Evolutionary conservation across 2,329 filamentous ascomycete species (phyloP).

Genomic region (Botrytis tulipae): DNA sequence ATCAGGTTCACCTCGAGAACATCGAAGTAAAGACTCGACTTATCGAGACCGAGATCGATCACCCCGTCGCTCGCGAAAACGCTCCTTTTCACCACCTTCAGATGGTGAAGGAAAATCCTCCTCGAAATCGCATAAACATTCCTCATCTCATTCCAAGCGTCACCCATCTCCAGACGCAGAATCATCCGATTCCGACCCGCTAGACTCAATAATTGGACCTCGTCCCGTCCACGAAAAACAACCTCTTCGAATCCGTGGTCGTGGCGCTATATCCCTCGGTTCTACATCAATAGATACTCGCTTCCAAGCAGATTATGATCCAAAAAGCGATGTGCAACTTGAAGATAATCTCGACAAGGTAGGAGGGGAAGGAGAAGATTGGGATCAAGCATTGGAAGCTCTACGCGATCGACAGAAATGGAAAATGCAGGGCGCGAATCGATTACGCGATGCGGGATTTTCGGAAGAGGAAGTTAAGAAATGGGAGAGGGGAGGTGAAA

Average conservation of each 20-base stretch:
- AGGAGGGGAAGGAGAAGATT: constrained; percentile 53
- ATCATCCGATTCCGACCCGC: constrained; percentile 63
- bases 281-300: constrained; percentile 68
- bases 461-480: constrained; percentile 70
- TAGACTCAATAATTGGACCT: constrained; percentile 76
- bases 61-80: constrained; percentile 24
- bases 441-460: constrained; percentile 76
- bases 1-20: constrained; percentile 31
- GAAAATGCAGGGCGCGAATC: constrained; percentile 70
- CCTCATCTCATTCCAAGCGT: constrained; percentile 18
- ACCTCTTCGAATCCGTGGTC: constrained; percentile 57
- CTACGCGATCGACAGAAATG: constrained; percentile 77
- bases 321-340: constrained; percentile 54
- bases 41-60: constrained; percentile 39
- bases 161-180: constrained; percentile 20
- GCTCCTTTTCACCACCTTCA: constrained; percentile 10
- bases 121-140: constrained; percentile 4
- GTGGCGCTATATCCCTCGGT: constrained; percentile 58
- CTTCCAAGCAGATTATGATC: constrained; percentile 67
- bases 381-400: constrained; percentile 77
- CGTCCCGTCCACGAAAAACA: constrained; percentile 50
- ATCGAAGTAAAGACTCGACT: constrained; percentile 31
- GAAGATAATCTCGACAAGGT: constrained; percentile 45
- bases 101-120: constrained; percentile 1
- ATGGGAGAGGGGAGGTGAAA: constrained; percentile 64